These are phyloP conservation scores for Oryza meyeriana DNA, from an alignment of 176 grass and related monocot genomes.

Conservation along the genomic window DNA sequence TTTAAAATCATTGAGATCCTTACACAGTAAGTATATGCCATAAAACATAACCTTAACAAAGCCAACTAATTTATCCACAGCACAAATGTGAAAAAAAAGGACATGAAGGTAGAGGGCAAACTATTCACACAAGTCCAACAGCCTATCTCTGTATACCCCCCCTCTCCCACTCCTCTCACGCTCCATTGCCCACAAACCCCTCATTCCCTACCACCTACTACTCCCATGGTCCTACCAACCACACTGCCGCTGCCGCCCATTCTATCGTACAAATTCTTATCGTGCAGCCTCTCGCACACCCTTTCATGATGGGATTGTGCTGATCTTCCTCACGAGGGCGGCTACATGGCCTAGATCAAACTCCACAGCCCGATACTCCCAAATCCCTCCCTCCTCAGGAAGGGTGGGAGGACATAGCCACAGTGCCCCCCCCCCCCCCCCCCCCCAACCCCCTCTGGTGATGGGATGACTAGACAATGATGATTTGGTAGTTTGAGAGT, in stretches of 20 bases:
- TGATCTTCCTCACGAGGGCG: not conserved
- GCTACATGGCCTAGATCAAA: no score
- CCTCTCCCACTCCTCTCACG: not conserved
- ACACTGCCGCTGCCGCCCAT: not conserved
- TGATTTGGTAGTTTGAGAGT: not conserved
- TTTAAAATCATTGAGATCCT: slow-evolving; percentile 10
- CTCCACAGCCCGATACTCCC: not conserved
- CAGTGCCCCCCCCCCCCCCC: not conserved
- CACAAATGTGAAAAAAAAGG: not conserved
- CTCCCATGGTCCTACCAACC: not conserved
- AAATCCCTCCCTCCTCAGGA: not conserved
- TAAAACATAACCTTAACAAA: slow-evolving; percentile 6
- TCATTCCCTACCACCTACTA: not conserved
- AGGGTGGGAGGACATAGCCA: not conserved
- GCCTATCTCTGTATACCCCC: not conserved
- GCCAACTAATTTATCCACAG: not conserved
- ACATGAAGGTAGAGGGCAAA: not conserved
- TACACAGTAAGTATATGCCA: not conserved
- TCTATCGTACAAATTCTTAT: not conserved
- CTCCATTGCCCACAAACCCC: not conserved
- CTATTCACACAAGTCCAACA: slow-evolving; percentile 1
- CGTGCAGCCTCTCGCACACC: not conserved
- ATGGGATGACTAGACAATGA: not conserved
- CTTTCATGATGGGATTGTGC: not conserved
- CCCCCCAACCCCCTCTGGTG: no score